Base-by-base conservation (phyloP, 1,284 basidiomycete species). In the Tilletia caries region DNA sequence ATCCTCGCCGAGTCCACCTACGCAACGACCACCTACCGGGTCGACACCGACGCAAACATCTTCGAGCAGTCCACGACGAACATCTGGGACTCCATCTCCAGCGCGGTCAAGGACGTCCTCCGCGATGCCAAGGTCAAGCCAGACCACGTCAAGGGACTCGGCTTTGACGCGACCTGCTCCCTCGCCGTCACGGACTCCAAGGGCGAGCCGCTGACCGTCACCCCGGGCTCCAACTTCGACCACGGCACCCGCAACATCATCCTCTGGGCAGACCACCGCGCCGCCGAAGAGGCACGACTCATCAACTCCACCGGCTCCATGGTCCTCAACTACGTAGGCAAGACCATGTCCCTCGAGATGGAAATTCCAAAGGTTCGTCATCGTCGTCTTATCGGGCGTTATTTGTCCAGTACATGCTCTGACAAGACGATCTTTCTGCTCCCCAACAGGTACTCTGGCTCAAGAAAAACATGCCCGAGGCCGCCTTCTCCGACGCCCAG, bases 91-190 rank as follows among this genome's bases (percentile, higher is more conserved):
- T 88, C 89, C 69, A 91, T 96, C 75, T 87, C 88, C 50, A 86
- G 85, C 66, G 89, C 90, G 34, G 89, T 92, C 74, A 89, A 87
- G 75, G 87, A 87, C 12, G 90, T 92, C 67, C 85, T 98, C 37
- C 73, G 86, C 13, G 85, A 87, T 41, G 88, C 91, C 2, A 87
- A 89, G 5, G 85, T 93, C 41, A 78, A 87, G 29, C 88, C 91
- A 15, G 83, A 85, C 2, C 84, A 86, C 3, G 90, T 98, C 74
- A 93, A 92, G 79, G 95, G 95, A 0, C 83, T 98, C 68, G 94
- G 95, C 12, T 97, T 98, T 83, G 95, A 98, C 84, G 95, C 95
- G 66, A 98, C 95, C 0, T 98, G 96, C 85, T 95, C 93, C 0
- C 87, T 98, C 44, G 93, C 95, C 0, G 95, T 98, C 29, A 87